Evolutionary conservation across 768 basidiomycete species (phyloP), one percentile per base, ranked within the genome.

Genomic region (Goffeauzyma gilvescens): DNA sequence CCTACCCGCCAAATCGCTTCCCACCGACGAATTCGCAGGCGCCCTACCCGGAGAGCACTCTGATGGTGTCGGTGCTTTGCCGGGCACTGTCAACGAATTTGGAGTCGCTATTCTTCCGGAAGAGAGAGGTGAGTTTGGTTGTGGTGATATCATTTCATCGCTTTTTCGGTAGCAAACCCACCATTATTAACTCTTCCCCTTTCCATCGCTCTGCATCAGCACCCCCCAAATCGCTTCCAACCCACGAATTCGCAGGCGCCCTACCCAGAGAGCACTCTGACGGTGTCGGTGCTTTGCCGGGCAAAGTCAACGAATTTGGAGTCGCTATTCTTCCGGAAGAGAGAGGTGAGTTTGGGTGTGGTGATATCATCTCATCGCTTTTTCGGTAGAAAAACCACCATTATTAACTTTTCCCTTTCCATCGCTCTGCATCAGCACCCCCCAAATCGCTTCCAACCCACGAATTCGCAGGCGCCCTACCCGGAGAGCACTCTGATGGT

Each of bases 81-180:
- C 55, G 7, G 57, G 57, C 3, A 33, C 32, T 1, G 30, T 30
- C 23, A 43, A 44, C 24, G 59, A 57, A 39, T 42, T 46, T 13
- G 54, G 57, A 4, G 57, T 61, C 6, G 57, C 59, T 25, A 45
- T 61, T 21, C 45, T 55, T 10, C 57, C 57, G 1, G 54, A 54
- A 7, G 57, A 52, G 42, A 50, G 46, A 34, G 5, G 12, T 17
- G 21, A 14, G 13, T 23, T 21, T 20, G 14, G 34, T 5, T 36
- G n/a, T n/a, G n/a, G n/a, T n/a, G n/a, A n/a, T n/a, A n/a, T n/a
- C n/a, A n/a, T n/a, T n/a, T n/a, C n/a, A n/a, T n/a, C n/a, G n/a
- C n/a, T n/a, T n/a, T n/a, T n/a, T n/a, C n/a, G n/a, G n/a, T n/a
- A n/a, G n/a, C n/a, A n/a, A n/a, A n/a, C n/a, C n/a, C n/a, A n/a